Base-by-base conservation (phyloP, 352 stramenopile genomes). In the Phytophthora ramorum region DNA sequence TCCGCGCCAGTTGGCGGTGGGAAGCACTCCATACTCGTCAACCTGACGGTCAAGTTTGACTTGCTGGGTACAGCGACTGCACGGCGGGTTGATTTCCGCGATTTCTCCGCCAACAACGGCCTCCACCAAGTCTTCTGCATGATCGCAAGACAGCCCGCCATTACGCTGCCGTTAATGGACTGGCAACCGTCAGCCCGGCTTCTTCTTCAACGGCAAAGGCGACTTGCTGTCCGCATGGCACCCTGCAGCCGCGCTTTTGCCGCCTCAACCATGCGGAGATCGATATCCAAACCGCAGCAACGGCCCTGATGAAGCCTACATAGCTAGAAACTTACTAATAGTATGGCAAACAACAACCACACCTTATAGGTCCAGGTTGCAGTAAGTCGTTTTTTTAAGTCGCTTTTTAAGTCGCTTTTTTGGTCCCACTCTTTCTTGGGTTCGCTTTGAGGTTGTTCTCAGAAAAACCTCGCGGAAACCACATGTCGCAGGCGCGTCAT, bases 401-500 rank as follows among this genome's bases (percentile, higher is more conserved):
- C 17, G 17, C 30, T 8, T 0, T 44, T 50, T 72, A 72, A 68
- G 58, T 72, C 64, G 64, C 58, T 72, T 68, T 68, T 71, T 45
- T 37, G 2, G 17, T 63, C 51, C 45, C 37, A 37, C 28, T 4
- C 32, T 58, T 64, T 69, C 35, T 64, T 71, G 63, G 63, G 55
- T 71, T 60, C 63, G 14, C 22, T 24, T 17, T 10, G 16, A 52
- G 46, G 46, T 52, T 52, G 34, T 44, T 32, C 14, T 13, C 19
- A 19, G n/a, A 56, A 57, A 66, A 66, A 66, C 44, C 58, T 59
- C 58, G 22, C 22, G 35, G 32, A 41, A 19, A 3, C 26, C 40
- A 7, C 50, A 41, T 73, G 64, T 73, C 58, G 44, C 54, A 66
- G 19, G n/a, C 17, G 10, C 20, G 19, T 28, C 13, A 41, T 45